phyloP scores from a whole-genome alignment of 768 basidiomycete genomes.

The Phylloporus rhodoxanthus region DNA sequence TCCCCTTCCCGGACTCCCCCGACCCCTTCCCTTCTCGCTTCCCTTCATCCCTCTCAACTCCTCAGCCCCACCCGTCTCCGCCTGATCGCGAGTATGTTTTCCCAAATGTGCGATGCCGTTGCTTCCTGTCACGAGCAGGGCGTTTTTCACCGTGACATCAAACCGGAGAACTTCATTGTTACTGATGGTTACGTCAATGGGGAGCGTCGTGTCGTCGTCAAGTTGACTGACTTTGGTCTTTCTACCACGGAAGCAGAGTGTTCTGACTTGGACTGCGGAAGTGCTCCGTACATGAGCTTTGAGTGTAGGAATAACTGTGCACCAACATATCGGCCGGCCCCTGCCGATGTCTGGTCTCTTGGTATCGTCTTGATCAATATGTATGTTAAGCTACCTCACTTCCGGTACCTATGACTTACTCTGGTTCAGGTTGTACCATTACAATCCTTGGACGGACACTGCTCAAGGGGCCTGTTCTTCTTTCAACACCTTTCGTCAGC shows the following conservation, averaged over 20 bases:
- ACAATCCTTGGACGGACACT: constrained; percentile 97
- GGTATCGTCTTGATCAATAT: constrained; percentile 99
- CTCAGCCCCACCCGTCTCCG: constrained; percentile 84
- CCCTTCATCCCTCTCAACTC: constrained; percentile 69
- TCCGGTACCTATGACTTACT: neutral
- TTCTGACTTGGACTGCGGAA: constrained; percentile 97
- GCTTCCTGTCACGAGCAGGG: constrained; percentile 87
- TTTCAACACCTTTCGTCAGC: constrained; percentile 72
- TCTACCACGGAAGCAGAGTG: constrained; percentile 85
- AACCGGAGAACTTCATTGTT: constrained; percentile 97
- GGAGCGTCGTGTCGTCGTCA: constrained; percentile 92
- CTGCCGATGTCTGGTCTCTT: constrained; percentile 98
- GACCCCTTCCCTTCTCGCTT: constrained; percentile 87
- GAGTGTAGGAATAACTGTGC: constrained; percentile 98
- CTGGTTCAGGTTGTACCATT: constrained; percentile 80
- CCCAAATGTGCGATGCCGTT: constrained; percentile 98
- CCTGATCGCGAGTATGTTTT: constrained; percentile 95
- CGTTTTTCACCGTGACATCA: constrained; percentile 96
- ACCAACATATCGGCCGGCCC: constrained; percentile 88
- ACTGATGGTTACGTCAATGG: constrained; percentile 66
- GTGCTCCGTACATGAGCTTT: constrained; percentile 98
- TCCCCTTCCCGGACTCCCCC: constrained; percentile 71
- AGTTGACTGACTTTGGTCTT: constrained; percentile 94
- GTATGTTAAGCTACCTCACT: constrained; percentile 37
- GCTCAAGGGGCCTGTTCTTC: constrained; percentile 72